Evolutionary conservation across 768 basidiomycete species (phyloP).

Genomic region (Termitomyces sp.): DNA sequence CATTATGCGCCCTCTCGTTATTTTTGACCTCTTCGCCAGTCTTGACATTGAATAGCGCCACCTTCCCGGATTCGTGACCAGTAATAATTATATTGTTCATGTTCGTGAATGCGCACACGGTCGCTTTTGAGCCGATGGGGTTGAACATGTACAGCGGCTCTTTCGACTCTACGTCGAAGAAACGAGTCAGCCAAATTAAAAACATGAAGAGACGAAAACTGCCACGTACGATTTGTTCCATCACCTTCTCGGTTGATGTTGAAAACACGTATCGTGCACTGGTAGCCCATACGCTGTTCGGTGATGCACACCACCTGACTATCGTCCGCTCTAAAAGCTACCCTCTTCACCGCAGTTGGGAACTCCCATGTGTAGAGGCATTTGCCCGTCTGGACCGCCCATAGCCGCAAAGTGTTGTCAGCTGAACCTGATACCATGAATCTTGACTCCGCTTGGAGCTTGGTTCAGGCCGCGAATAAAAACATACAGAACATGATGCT

Average conservation of each 20-base stretch:
- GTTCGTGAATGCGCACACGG: slow-evolving; percentile 88
- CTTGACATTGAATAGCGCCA: slow-evolving; percentile 86
- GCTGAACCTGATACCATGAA: slow-evolving; percentile 90
- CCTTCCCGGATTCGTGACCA: slow-evolving; percentile 95
- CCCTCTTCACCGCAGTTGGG: slow-evolving; percentile 95
- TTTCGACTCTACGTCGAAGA: slow-evolving; percentile 49
- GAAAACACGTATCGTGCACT: slow-evolving; percentile 89
- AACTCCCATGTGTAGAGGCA: slow-evolving; percentile 97
- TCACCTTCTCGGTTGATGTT: slow-evolving; percentile 80
- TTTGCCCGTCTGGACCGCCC: slow-evolving; percentile 87
- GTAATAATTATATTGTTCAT: slow-evolving; percentile 78
- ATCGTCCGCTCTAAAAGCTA: slow-evolving; percentile 85
- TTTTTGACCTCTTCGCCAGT: slow-evolving; percentile 76
- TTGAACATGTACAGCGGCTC: slow-evolving; percentile 79
- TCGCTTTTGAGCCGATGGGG: slow-evolving; percentile 93
- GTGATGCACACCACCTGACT: slow-evolving; percentile 87
- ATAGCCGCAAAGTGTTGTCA: slow-evolving; percentile 89
- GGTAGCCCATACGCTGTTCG: slow-evolving; percentile 93
- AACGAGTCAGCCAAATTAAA: background rate
- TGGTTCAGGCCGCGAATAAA: background rate
- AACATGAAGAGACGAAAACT: background rate
- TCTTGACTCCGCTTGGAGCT: slow-evolving; percentile 60
- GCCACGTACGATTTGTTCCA: slow-evolving; percentile 67
- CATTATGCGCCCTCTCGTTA: slow-evolving; percentile 87
- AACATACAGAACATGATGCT: slow-evolving; percentile 24